A percentile compares a stretch with the other conserved stretches of the same genome.
Conservation (phyloP, 2,329 filamentous ascomycete species). For the Lecanoromycetidae sp. region DNA sequence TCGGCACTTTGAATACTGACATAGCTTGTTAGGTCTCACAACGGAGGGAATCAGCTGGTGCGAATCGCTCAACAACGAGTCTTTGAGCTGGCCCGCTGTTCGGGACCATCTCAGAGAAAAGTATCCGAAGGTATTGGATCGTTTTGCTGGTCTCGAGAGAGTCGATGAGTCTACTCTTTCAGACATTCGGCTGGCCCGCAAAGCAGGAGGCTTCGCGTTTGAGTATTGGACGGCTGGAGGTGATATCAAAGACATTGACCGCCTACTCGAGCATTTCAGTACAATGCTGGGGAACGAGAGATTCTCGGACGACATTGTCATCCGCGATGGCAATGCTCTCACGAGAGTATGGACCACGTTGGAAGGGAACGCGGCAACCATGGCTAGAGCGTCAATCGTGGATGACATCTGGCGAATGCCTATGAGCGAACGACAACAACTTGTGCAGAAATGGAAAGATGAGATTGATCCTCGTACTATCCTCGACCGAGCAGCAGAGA, state of each 20-base stretch:
- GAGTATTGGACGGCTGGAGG: slow-evolving; percentile 22
- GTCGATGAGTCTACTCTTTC: slow-evolving; percentile 9
- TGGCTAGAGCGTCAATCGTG: neutral
- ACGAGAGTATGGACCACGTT: slow-evolving; percentile 9
- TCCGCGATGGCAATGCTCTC: neutral
- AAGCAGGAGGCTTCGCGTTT: slow-evolving; percentile 20
- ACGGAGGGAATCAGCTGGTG: slow-evolving; percentile 16
- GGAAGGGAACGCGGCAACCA: neutral
- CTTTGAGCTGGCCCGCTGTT: slow-evolving; percentile 16
- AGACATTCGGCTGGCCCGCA: slow-evolving; percentile 17
- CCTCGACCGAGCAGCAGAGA: slow-evolving; percentile 17
- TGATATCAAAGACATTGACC: slow-evolving; percentile 20
- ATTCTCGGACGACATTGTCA: neutral
- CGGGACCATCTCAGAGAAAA: slow-evolving; percentile 11
- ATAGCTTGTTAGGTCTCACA: slow-evolving; percentile 5
- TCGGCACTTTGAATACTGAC: too few species aligned
- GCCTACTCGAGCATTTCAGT: slow-evolving; percentile 15
- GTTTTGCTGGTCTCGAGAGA: slow-evolving; percentile 12
- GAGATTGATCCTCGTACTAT: slow-evolving; percentile 18
- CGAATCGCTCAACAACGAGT: slow-evolving; percentile 13
- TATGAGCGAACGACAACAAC: slow-evolving; percentile 9
- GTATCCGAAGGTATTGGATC: slow-evolving; percentile 7
- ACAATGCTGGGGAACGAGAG: slow-evolving; percentile 13
- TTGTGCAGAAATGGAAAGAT: slow-evolving; percentile 16
- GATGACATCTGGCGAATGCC: slow-evolving; percentile 10